phyloP scores from a whole-genome alignment of 495 filamentous ascomycete species.

The Rhypophila decipiens region DNA sequence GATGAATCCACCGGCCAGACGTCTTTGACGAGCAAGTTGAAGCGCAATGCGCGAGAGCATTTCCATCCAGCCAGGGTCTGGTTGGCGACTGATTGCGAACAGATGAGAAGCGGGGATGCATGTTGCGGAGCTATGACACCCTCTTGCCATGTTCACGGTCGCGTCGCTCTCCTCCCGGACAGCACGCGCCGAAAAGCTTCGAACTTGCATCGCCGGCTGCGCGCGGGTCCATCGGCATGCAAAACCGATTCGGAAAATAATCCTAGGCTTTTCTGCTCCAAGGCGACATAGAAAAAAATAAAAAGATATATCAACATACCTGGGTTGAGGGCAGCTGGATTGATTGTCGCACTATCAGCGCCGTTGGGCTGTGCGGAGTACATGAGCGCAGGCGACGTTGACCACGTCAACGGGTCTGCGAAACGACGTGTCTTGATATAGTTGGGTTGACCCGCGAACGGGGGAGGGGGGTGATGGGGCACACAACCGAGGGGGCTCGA shows the following conservation, averaged over 20 bases:
- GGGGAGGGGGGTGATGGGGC: constrained; percentile 20
- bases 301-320: constrained; percentile 32
- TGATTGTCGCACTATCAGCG: constrained; percentile 52
- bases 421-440: constrained; percentile 54
- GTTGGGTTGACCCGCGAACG: constrained; percentile 35
- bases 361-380: constrained; percentile 51
- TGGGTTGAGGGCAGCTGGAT: constrained; percentile 49
- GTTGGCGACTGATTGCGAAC: background rate
- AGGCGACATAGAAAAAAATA: too few species aligned
- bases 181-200: too few species aligned
- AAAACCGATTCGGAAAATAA: too few species aligned
- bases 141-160: background rate
- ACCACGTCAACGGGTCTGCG: constrained; percentile 39
- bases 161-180: background rate
- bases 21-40: background rate
- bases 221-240: too few species aligned
- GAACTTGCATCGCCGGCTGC: too few species aligned
- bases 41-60: background rate
- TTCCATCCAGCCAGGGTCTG: background rate
- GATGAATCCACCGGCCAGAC: background rate
- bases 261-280: too few species aligned
- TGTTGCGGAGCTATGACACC: background rate
- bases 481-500: constrained; percentile 22
- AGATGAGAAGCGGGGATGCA: background rate
- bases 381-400: constrained; percentile 40